Conservation (phyloP, 2,329 filamentous ascomycete genomes). For the Periconia digitata region DNA sequence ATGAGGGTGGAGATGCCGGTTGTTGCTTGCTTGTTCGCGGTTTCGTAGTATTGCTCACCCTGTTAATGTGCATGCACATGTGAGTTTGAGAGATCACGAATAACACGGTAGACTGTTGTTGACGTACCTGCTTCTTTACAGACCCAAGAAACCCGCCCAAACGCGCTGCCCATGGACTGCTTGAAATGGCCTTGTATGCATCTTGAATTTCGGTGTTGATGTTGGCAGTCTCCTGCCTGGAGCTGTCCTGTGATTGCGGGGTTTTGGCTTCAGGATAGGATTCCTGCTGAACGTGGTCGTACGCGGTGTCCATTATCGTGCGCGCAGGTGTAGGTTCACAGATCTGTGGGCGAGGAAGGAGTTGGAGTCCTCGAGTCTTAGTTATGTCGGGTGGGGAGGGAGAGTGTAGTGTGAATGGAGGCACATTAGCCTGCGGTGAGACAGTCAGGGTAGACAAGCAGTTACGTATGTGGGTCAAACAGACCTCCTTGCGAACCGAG, state of each 20-base stretch:
- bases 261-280: slow-evolving; percentile 54
- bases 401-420: too few species aligned
- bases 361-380: not conserved
- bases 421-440: too few species aligned
- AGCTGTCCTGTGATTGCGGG: slow-evolving; percentile 52
- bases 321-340: not conserved
- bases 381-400: too few species aligned
- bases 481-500: too few species aligned
- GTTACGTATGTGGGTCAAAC: too few species aligned
- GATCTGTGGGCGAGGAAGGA: not conserved
- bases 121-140: slow-evolving; percentile 83
- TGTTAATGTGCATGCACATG: slow-evolving; percentile 39
- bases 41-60: slow-evolving; percentile 86
- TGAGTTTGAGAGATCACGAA: not conserved
- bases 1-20: slow-evolving; percentile 77
- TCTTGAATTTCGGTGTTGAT: slow-evolving; percentile 91
- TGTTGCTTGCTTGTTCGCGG: slow-evolving; percentile 78
- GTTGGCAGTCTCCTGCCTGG: slow-evolving; percentile 46
- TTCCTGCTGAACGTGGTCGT: slow-evolving; percentile 94
- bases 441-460: too few species aligned
- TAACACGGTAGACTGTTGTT: slow-evolving; percentile 4
- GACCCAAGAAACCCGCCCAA: slow-evolving; percentile 87
- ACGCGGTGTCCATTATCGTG: slow-evolving; percentile 82
- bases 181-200: slow-evolving; percentile 90
- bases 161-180: slow-evolving; percentile 85